These are phyloP conservation scores for Cardamine resedifolia DNA, from an alignment of 345 rosid genomes.

Conservation along the genomic window DNA sequence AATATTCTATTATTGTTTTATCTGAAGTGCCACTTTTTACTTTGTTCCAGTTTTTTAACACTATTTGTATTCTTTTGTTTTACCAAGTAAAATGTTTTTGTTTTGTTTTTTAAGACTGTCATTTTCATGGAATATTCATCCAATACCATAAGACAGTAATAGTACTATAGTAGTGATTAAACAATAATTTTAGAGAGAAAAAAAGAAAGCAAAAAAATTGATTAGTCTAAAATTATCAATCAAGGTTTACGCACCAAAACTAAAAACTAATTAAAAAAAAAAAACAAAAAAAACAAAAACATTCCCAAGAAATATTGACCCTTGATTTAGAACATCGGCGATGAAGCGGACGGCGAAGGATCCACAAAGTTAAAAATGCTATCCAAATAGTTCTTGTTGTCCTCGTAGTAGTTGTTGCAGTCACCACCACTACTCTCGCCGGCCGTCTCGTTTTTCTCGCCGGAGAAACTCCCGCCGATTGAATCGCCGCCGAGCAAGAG, in stretches of 20 bases:
- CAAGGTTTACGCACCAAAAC: constrained; percentile 1
- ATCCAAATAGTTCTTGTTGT: constrained; percentile 89
- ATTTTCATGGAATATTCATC: constrained; percentile 4
- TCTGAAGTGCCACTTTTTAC: background rate
- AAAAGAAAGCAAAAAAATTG: background rate
- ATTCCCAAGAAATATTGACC: constrained; percentile 21
- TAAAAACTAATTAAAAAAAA: background rate
- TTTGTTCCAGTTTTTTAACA: background rate
- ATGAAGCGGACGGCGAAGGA: constrained; percentile 75
- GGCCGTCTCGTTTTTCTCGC: constrained; percentile 25
- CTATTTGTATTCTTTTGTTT: background rate
- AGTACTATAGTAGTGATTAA: background rate
- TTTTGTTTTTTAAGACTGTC: background rate
- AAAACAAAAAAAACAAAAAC: constrained; percentile 9
- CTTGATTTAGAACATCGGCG: constrained; percentile 38
- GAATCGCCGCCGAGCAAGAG: constrained; percentile 64
- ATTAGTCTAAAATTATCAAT: constrained; percentile 15
- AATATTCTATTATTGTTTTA: background rate
- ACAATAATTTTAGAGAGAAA: background rate
- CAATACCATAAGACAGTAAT: background rate
- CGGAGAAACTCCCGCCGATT: constrained; percentile 21
- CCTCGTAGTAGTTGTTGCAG: constrained; percentile 55
- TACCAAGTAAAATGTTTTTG: background rate
- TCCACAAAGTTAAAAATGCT: constrained; percentile 85
- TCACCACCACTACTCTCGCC: constrained; percentile 35